phyloP scores from a whole-genome alignment of 106 monocot species.

The Vanilla planifolia region DNA sequence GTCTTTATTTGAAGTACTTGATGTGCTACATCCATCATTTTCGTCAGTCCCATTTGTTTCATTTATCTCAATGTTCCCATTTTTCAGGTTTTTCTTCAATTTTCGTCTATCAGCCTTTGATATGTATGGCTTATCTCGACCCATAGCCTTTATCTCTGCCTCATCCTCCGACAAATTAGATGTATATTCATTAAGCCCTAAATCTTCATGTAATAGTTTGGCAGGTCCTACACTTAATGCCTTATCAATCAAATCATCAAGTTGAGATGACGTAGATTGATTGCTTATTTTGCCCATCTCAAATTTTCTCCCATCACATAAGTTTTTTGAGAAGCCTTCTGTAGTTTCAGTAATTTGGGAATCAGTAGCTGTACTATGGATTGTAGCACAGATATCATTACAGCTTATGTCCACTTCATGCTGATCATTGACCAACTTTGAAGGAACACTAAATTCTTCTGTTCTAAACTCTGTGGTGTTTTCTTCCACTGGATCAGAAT shows the following conservation, averaged over 20 bases:
- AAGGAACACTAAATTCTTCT: conserved; percentile 18
- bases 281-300: conserved; percentile 24
- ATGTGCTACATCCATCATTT: conserved; percentile 10
- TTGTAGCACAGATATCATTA: background rate
- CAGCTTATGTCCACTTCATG: conserved; percentile 3
- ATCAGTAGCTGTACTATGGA: background rate
- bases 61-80: conserved; percentile 16
- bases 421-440: conserved; percentile 5
- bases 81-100: conserved; percentile 62
- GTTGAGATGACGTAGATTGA: conserved; percentile 46
- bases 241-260: conserved; percentile 81
- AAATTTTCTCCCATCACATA: background rate
- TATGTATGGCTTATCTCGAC: conserved; percentile 74
- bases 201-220: conserved; percentile 31
- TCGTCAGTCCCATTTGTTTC: conserved; percentile 23
- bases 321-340: background rate
- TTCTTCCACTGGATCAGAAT: conserved; percentile 48
- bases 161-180: conserved; percentile 22
- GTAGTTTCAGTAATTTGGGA: conserved; percentile 5
- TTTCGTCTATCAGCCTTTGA: conserved; percentile 88
- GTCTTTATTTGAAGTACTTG: conserved; percentile 14
- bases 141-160: conserved; percentile 29
- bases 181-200: conserved; percentile 16
- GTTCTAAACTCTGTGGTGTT: conserved; percentile 5
- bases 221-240: conserved; percentile 79